Percentiles rank a stretch among this genome's conserved stretches.
Evolutionary conservation across 2,329 filamentous ascomycete species (phyloP).

Genomic region (Scedosporium apiospermum): DNA sequence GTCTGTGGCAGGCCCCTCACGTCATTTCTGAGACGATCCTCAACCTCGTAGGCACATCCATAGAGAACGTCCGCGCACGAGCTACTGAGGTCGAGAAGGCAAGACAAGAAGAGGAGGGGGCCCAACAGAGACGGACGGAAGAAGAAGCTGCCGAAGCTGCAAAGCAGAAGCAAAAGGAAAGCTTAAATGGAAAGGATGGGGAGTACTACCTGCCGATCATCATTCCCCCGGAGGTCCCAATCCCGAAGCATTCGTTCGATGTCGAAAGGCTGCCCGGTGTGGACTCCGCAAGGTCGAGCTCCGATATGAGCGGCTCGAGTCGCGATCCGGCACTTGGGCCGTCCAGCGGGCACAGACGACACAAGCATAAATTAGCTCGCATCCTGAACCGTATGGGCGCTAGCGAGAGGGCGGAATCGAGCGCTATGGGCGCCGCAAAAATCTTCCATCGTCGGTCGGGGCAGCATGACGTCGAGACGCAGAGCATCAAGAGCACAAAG

Average conservation of each 20-base stretch:
- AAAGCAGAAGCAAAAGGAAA: constrained; percentile 14
- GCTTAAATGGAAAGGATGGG: constrained; percentile 18
- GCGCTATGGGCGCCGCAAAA: background rate
- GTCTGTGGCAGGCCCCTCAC: background rate
- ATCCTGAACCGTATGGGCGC: background rate
- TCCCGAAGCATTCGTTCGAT: background rate
- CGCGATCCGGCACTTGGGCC: background rate
- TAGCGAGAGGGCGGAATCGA: background rate
- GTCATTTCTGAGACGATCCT: constrained; percentile 3
- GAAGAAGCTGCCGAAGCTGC: constrained; percentile 16
- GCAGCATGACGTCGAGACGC: background rate
- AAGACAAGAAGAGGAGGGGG: background rate
- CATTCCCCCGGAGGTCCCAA: constrained; percentile 12
- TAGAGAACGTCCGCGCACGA: background rate
- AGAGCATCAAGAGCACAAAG: background rate
- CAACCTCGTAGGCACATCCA: constrained; percentile 4
- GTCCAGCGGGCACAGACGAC: background rate
- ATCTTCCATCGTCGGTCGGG: background rate
- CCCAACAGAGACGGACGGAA: background rate
- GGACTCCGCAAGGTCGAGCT: background rate
- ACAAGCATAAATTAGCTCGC: background rate
- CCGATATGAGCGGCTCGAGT: background rate
- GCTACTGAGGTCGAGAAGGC: constrained; percentile 2
- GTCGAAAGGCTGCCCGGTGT: background rate
- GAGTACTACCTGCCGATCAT: constrained; percentile 26